Conservation (phyloP, 75 land plant genomes). For the Selaginella moellendorffii region DNA sequence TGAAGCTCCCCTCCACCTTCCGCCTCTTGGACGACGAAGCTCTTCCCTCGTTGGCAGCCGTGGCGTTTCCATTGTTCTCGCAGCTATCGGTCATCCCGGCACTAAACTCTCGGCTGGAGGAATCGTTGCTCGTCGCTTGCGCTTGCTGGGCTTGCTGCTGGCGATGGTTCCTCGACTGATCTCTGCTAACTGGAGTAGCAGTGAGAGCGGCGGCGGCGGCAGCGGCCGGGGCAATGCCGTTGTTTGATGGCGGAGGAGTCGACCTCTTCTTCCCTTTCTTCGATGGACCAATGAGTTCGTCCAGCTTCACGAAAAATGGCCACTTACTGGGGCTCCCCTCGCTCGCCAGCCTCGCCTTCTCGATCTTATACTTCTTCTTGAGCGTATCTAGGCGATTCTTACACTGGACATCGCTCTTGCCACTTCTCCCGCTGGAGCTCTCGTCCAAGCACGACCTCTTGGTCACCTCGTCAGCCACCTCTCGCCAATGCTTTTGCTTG, state of each 20-base stretch:
- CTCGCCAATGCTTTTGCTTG: constrained; percentile 72
- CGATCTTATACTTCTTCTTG: constrained; percentile 86
- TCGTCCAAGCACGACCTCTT: constrained; percentile 32
- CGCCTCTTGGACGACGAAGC: constrained; percentile 4
- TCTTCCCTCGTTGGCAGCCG: constrained; percentile 9
- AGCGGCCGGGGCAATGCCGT: not conserved
- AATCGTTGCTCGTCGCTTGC: constrained; percentile 9
- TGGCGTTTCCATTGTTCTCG: constrained; percentile 16
- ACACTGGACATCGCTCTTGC: constrained; percentile 66
- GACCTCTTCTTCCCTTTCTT: constrained; percentile 15
- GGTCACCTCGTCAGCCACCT: constrained; percentile 63
- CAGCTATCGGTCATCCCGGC: constrained; percentile 29
- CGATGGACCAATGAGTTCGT: constrained; percentile 45
- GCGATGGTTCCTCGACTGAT: not conserved
- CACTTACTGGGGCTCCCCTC: constrained; percentile 29
- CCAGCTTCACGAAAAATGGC: constrained; percentile 45
- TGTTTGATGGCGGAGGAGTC: not conserved
- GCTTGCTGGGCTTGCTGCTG: not conserved
- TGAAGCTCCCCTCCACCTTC: constrained; percentile 17
- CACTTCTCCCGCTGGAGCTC: constrained; percentile 6
- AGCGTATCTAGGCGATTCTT: constrained; percentile 82
- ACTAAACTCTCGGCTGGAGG: constrained; percentile 13
- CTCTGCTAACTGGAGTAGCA: not conserved
- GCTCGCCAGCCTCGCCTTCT: constrained; percentile 29
- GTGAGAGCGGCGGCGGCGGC: not conserved